These are phyloP conservation scores for Diversispora eburnea DNA, from an alignment of 192 early-diverging fungal species.

Conservation along the genomic window DNA sequence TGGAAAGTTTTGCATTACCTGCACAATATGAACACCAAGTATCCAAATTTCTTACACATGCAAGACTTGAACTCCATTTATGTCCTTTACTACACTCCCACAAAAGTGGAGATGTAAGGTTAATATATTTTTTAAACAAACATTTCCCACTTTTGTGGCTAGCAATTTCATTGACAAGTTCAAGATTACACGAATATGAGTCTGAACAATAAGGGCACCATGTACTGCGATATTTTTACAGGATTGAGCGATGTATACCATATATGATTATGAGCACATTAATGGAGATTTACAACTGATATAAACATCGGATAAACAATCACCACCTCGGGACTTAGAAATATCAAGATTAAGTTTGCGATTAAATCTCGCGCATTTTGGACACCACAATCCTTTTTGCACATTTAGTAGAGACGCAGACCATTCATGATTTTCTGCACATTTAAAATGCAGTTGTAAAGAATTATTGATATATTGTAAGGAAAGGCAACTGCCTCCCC, in stretches of 20 bases:
- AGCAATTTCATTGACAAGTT: constrained; percentile 21
- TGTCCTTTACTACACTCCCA: background rate
- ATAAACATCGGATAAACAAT: constrained; percentile 18
- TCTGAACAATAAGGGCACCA: constrained; percentile 16
- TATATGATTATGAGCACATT: constrained; percentile 13
- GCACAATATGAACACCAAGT: constrained; percentile 1
- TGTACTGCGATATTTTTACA: constrained; percentile 19
- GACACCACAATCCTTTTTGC: constrained; percentile 12
- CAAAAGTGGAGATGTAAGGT: constrained; percentile 4
- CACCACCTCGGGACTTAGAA: background rate
- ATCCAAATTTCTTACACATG: background rate
- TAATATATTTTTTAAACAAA: constrained; percentile 20
- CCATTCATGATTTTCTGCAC: constrained; percentile 17
- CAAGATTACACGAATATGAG: background rate
- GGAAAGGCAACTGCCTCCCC: too few species aligned
- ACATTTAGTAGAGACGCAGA: background rate
- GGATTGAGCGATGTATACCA: constrained; percentile 1
- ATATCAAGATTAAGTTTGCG: constrained; percentile 3
- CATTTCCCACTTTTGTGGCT: constrained; percentile 5
- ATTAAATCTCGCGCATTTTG: constrained; percentile 1
- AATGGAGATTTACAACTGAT: constrained; percentile 11
- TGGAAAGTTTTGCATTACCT: background rate
- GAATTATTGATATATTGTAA: too few species aligned
- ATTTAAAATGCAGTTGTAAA: constrained; percentile 4
- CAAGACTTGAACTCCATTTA: background rate